phyloP scores from a whole-genome alignment of 805 yeast species.

The Candida germanica region DNA sequence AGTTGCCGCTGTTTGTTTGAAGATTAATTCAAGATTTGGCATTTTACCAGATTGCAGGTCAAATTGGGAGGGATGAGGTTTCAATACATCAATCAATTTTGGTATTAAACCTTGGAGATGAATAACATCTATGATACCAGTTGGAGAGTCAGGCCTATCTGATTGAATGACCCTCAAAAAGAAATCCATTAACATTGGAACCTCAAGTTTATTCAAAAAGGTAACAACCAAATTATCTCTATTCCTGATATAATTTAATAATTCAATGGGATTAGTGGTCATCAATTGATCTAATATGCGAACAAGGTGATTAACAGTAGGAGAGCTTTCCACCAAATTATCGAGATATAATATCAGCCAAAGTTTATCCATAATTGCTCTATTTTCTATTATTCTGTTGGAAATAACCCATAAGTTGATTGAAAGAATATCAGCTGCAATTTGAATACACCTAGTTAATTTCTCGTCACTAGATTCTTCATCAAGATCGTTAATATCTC shows the following conservation, averaged over 20 bases:
- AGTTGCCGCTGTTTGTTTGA: constrained; percentile 87
- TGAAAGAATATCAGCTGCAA: constrained; percentile 39
- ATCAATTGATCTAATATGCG: constrained; percentile 85
- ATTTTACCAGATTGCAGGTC: constrained; percentile 13
- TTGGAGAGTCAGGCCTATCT: constrained; percentile 85
- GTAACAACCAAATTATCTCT: constrained; percentile 73
- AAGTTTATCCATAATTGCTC: constrained; percentile 35
- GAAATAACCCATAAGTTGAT: constrained; percentile 42
- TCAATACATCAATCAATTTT: constrained; percentile 64
- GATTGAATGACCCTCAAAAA: constrained; percentile 85
- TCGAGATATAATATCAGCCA: constrained; percentile 38
- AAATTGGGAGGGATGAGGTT: constrained; percentile 63
- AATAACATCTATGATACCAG: constrained; percentile 78
- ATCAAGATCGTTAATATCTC: constrained; percentile 7
- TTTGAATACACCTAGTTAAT: constrained; percentile 35
- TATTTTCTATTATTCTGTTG: constrained; percentile 42
- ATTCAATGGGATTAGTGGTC: constrained; percentile 55
- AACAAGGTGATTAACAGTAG: constrained; percentile 37
- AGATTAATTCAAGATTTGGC: constrained; percentile 31
- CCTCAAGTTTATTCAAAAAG: constrained; percentile 81
- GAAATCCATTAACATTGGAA: constrained; percentile 93
- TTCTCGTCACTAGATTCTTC: constrained; percentile 31
- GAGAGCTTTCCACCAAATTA: constrained; percentile 34
- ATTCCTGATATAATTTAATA: constrained; percentile 65
- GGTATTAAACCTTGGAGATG: constrained; percentile 73